Conservation (phyloP, 2,329 filamentous ascomycete species). For the Phoma herbarum region DNA sequence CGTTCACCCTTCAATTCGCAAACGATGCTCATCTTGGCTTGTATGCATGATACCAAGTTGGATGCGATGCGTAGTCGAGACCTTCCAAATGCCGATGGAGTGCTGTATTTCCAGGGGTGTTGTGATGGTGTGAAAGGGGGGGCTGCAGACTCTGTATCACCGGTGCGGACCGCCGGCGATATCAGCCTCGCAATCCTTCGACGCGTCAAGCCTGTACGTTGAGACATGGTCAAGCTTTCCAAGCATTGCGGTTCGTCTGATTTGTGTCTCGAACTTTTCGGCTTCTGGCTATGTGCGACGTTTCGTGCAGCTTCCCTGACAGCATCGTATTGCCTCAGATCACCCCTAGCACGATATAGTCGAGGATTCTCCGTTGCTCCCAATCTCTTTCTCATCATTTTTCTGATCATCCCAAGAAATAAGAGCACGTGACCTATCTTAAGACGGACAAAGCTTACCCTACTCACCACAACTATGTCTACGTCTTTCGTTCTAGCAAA, state of each 20-base stretch:
- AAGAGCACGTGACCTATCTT: not conserved
- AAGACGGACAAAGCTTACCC: not conserved
- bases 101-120: not conserved
- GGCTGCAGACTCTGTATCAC: slow-evolving; percentile 1
- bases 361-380: not conserved
- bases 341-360: not conserved
- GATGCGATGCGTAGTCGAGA: not conserved
- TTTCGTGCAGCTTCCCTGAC: not conserved
- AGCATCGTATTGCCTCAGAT: not conserved
- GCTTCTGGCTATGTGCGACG: not conserved
- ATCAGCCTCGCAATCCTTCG: not conserved
- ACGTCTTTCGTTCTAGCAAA: not conserved
- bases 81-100: not conserved
- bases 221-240: not conserved
- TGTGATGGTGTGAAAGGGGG: not conserved
- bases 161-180: slow-evolving; percentile 7
- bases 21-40: not conserved
- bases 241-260: not conserved
- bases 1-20: not conserved
- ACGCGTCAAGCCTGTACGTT: not conserved
- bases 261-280: not conserved
- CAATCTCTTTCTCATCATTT: not conserved
- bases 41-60: slow-evolving; percentile 2
- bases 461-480: not conserved
- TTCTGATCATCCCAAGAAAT: not conserved